Evolutionary conservation across 2,329 filamentous ascomycete genomes (phyloP).

Genomic region (Fusarium multiceps): DNA sequence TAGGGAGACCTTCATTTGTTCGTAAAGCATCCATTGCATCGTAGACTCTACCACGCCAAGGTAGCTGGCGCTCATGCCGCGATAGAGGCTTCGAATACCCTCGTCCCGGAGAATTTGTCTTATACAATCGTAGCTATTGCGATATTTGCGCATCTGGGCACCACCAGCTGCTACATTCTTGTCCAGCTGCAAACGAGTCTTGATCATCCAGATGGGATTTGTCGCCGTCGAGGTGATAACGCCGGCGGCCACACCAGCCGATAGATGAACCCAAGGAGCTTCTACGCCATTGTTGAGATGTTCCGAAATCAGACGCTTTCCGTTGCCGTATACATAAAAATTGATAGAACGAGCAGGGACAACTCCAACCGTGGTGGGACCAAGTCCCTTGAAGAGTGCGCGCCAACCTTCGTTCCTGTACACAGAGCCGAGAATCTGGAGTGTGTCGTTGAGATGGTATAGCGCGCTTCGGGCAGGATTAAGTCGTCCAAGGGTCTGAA

Average conservation of each 20-base stretch:
- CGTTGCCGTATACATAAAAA: constrained; percentile 93
- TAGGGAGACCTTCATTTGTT: constrained; percentile 86
- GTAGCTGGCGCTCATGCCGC: constrained; percentile 91
- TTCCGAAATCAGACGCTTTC: constrained; percentile 83
- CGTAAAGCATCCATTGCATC: constrained; percentile 93
- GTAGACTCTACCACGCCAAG: constrained; percentile 91
- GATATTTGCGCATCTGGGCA: constrained; percentile 74
- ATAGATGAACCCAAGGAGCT: constrained; percentile 80
- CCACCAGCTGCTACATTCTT: constrained; percentile 77
- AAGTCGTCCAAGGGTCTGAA: constrained; percentile 61
- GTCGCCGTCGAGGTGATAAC: constrained; percentile 90
- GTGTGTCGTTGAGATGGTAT: constrained; percentile 85
- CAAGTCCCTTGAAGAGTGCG: constrained; percentile 92
- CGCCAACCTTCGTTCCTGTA: constrained; percentile 84
- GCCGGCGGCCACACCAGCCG: constrained; percentile 80
- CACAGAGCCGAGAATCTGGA: constrained; percentile 85
- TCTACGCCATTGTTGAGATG: constrained; percentile 77
- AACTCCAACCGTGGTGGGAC: constrained; percentile 89
- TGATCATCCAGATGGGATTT: constrained; percentile 96
- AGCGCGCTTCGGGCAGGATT: constrained; percentile 73
- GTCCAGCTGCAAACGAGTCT: constrained; percentile 92
- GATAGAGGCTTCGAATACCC: constrained; percentile 84
- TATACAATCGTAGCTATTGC: constrained; percentile 89
- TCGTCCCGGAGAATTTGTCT: constrained; percentile 84
- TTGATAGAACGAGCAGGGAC: constrained; percentile 92